Base-by-base conservation (phyloP, 1,284 basidiomycete genomes). In the Peniophora sp. region DNA sequence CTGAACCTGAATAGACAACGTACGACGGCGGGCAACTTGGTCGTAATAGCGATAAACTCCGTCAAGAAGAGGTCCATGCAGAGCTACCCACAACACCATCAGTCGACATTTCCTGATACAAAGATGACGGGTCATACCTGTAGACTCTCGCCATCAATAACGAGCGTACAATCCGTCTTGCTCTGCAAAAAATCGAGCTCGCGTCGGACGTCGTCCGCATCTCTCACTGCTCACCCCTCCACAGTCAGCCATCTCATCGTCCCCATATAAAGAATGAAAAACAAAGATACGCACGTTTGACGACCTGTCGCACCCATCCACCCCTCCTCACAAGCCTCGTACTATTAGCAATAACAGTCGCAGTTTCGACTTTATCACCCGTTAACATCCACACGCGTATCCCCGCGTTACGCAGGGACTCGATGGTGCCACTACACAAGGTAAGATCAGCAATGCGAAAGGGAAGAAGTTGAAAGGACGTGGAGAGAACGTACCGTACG, bases 351-450 rank as follows among this genome's bases (percentile, higher is more conserved):
- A 99, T 99, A 68, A 95, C 97, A 27, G 95, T 90, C 6, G 97
- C 97, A 2, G 97, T 99, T 73, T 99, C 97, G 55, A 99, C 94
- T 73, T 99, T 99, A 70, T 99, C 97, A 0, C 97, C 97, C 0
- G 97, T 99, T 60, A 99, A 74, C 97, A 99, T 99, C 97, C 97
- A 99, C 51, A 99, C 97, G 74, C 93, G 97, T 69, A 99, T 86
- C 1, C 96, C 96, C 0, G 96, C 97, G 64, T 99, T 99, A 55
- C 95, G 75, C 57, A 99, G 68, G 47, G 98, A 65, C 69, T 99
- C 97, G 54, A 99, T 70, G 0, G 97, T 98, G 39, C 85, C 81
- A 67, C 27, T 32, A 12, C 27, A 32, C 27, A 32, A 12, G 5
- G 27, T 12, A 12, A 5, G 27, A n/a, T 32, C 27, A 32, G 27